Base-by-base conservation (phyloP, 2,329 filamentous ascomycete species). In the Fusarium sp. region DNA sequence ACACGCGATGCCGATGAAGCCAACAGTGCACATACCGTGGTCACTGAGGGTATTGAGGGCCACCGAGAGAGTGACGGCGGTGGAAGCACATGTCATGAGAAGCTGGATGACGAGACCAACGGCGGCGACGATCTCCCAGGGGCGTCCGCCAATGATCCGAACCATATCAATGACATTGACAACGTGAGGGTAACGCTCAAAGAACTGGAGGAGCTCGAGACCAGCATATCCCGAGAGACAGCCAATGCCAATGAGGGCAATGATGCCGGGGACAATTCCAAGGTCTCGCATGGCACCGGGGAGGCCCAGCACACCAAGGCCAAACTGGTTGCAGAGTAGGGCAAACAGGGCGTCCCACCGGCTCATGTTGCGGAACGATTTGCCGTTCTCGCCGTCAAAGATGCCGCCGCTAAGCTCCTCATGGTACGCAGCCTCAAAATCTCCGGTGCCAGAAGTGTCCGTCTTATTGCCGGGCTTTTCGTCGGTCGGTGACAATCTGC, bases 111-210 rank as follows among this genome's bases (percentile, higher is more conserved):
- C 12, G 2, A 61, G 48, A 11, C 31, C 39, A 30, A 41, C 36
- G 31, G 40, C 48, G 3, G 48, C 50, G 31, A 61, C 15, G 28
- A 39, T 34, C 28, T 55, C 50, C 40, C 40, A 47, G 8, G 37
- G 27, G 2, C 23, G 28, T n/a, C 66, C 62, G 10, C 68, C 80
- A 84, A 86, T 66, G 83, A 86, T 68, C 85, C 84, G 73, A 86
- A 85, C 85, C 86, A 92, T 88, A 74, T 92, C 90, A 73, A 89
- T 91, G 12, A 92, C 88, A 78, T 92, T 90, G 68, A 89, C 87
- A 65, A 90, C 85, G 78, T 91, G 87, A 2, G 90, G 90, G 73
- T 92, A 88, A 61, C 88, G 85, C 63, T 91, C 79, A 77, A 89
- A 92, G 77, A 91, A 91, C 73, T 89, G 86, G 88, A 89, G 90